Base-by-base conservation (phyloP, 306 rosid genomes). In the Ormosia semicastrata region DNA sequence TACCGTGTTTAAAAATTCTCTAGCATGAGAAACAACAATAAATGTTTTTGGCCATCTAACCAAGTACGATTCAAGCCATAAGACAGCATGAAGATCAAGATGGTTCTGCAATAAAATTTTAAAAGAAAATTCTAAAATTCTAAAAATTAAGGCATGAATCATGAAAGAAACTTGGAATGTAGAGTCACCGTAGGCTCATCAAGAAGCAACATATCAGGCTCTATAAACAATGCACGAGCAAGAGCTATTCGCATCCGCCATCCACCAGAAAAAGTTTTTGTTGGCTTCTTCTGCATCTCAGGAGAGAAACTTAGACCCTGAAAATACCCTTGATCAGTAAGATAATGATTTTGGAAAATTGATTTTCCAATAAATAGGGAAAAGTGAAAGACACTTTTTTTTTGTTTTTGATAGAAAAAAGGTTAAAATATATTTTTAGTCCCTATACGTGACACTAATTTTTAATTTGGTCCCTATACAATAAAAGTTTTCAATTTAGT, bases 201-300 rank as follows among this genome's bases (percentile, higher is more conserved):
- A 68, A 95, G 99, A 81, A 95, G 91, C 84, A 95, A 84, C 49
- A 95, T 57, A 82, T 95, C 99, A 66, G 98, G 99, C 88, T 95
- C 98, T 79, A 95, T 80, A 82, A 95, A 95, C 76, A 95, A 82
- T 60, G 99, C 98, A 84, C 99, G 96, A 13, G 99, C 99, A 84
- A 95, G 98, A 70, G 99, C 99, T 87, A 95, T 95, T 57, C 99
- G 91, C 99, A 95, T 95, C 85, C 98, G 82, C 99, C 99, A 95
- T 76, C 99, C 99, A 79, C 99, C 99, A 78, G 99, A 95, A 86
- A 95, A 95, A 4, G 96, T 76, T 85, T 95, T 95, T 40, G 99
- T 95, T 56, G 99, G 87, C 69, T 83, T 91, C 85, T 74, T 87
- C 86, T 93, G 98, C 99, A 95, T 95, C 76, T 95, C 99, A 34